Evolutionary conservation across 768 basidiomycete genomes (phyloP), one percentile per base, ranked within the genome.

Genomic region (Neoboletus magnificus): DNA sequence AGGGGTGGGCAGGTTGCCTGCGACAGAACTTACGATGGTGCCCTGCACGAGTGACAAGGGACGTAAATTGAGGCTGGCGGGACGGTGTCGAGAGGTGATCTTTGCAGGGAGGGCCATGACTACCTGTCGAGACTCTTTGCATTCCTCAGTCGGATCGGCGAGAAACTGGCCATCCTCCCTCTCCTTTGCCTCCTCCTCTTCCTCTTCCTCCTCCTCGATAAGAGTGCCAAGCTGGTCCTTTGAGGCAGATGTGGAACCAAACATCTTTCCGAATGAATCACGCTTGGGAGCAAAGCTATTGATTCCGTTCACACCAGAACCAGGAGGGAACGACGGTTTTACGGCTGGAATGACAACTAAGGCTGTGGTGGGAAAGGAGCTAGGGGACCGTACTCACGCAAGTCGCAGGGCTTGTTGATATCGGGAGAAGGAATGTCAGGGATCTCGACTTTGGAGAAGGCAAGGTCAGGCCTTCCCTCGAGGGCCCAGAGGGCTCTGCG

Each of bases 181-280:
- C 8, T 16, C 46, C 20, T 47, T 20, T n/a, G n/a, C n/a, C 13
- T 89, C 87, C 41, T 90, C 89, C 52, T 92, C 87, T 25, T 93
- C 91, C 40, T 92, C 92, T 48, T 94, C 91, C 50, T 93, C 91
- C 53, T 93, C 92, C 64, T 92, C 91, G 32, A 93, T 74, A 29
- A 93, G 77, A 18, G 91, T 92, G 56, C 83, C 81, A 12, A 93
- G 78, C 62, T 86, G 82, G 68, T 92, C 91, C 67, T 90, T 91
- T 49, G 84, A 78, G 12, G 82, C 81, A 1, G 82, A 80, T 2
- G 86, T 78, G 18, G 80, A 62, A 16, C 77, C 74, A 58, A 86
- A 77, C 61, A 86, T 79, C 71, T 87, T 91, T 48, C 80, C 77
- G 70, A 91, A 87, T 0, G 91, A 93, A 68, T 93, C 91, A 13